Base-by-base conservation (phyloP, 208 protist genomes). In the Perkinsela sp. region DNA sequence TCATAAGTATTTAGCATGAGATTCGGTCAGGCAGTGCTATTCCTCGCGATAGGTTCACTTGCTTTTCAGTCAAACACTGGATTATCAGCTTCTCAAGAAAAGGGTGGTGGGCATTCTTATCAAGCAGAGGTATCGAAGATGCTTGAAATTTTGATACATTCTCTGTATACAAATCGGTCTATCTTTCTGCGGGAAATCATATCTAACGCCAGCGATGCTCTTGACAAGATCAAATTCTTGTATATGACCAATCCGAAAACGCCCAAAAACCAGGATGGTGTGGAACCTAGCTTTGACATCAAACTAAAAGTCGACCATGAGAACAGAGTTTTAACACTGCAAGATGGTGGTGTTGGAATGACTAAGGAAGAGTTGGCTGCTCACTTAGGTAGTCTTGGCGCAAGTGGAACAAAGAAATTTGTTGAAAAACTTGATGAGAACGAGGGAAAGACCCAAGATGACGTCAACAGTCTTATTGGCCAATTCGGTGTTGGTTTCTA, bases 401-500 rank as follows among this genome's bases (percentile, higher is more conserved):
- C 92, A 28, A 99, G 96, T 2, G 98, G 97, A 70, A 99, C 97
- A 6, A 97, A 94, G 76, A 75, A 83, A 22, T 97, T 98, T 70
- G 77, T 97, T 31, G 87, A 95, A 73, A 72, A 73, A 67, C 70
- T 90, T 31, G 48, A 85, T 74, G 79, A 87, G 68, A 29, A 13
- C 15, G 72, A 72, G 30, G 22, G 40, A n/a, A 67, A 75, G 67
- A 72, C 83, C 71, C 72, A 74, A n/a, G 72, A 73, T n/a, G 75
- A 73, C 40, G 92, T 95, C 76, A 79, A 82, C 67, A 96, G 88
- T 75, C 79, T 99, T 28, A 99, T 99, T 85, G 98, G 98, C 48
- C 97, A 99, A 88, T 99, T 99, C 75, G 98, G 98, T 82, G 98
- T 99, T 30, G 98, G 98, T 75, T 99, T 99, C 80, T 99, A 99